A percentile compares a stretch with the other conserved stretches of the same genome.
phyloP scores from a whole-genome alignment of 345 rosid species.

The Mallotus nudiflorus region DNA sequence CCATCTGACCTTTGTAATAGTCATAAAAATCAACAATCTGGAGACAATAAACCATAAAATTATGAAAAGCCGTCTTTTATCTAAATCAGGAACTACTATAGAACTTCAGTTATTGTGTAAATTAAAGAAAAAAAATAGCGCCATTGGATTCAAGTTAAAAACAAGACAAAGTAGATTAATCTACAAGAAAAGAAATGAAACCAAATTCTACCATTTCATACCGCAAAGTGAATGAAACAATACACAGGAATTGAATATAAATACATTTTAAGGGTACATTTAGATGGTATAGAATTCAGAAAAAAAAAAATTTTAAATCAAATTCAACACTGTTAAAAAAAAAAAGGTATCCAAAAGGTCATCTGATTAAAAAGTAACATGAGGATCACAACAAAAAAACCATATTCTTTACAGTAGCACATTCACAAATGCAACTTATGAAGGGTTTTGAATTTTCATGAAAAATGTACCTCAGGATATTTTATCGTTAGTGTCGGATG shows the following conservation, averaged over 20 bases:
- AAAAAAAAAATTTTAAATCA: neutral
- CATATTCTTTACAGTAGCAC: neutral
- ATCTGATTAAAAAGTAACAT: constrained; percentile 1
- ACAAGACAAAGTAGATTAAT: neutral
- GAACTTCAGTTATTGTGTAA: neutral
- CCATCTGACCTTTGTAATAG: constrained; percentile 99
- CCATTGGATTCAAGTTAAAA: constrained; percentile 3
- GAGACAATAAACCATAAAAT: constrained; percentile 17
- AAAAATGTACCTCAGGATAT: constrained; percentile 81
- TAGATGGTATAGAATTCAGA: constrained; percentile 7
- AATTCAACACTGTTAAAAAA: neutral
- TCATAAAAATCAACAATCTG: constrained; percentile 92
- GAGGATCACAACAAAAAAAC: neutral
- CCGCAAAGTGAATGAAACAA: neutral
- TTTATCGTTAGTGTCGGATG: constrained; percentile 84
- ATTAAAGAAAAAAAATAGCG: neutral
- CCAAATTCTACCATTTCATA: neutral
- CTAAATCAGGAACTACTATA: neutral
- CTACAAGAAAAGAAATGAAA: neutral
- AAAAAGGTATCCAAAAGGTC: neutral
- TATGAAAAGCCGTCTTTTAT: constrained; percentile 1
- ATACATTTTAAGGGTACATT: neutral
- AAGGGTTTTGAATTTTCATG: neutral
- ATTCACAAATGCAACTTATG: neutral
- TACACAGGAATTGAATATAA: neutral